phyloP scores from a whole-genome alignment of 345 rosid genomes.

The Aquilaria sinensis region DNA sequence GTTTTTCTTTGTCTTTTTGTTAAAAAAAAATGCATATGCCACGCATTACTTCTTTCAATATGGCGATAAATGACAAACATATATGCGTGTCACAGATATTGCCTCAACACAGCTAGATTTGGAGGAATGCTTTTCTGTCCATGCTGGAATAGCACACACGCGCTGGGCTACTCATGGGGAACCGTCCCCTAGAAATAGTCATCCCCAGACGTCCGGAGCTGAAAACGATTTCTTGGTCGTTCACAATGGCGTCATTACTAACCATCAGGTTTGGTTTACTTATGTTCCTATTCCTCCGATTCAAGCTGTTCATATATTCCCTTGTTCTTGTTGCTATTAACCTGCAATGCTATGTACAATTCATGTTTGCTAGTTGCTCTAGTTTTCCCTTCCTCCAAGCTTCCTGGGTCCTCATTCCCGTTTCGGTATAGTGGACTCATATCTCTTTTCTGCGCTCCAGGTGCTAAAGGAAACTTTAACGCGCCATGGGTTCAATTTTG shows the following conservation, averaged over 20 bases:
- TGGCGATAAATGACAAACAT: not conserved
- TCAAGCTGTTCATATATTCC: no score
- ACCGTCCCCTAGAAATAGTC: slow-evolving; percentile 89
- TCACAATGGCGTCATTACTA: slow-evolving; percentile 89
- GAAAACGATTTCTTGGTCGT: slow-evolving; percentile 89
- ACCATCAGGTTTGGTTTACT: slow-evolving; percentile 56
- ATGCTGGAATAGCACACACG: slow-evolving; percentile 98
- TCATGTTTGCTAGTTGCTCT: no score
- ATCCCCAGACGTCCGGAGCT: slow-evolving; percentile 81
- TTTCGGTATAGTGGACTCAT: not conserved
- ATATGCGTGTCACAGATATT: slow-evolving; percentile 42
- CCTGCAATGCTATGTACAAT: no score
- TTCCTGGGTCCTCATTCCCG: no score
- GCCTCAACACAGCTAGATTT: slow-evolving; percentile 52
- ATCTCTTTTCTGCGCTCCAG: slow-evolving; percentile 26
- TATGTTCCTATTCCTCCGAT: no score
- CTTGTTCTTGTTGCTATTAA: not conserved
- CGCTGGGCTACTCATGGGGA: slow-evolving; percentile 99
- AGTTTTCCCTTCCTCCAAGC: no score
- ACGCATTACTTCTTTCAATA: no score
- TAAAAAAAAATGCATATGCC: no score
- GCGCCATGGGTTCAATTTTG: slow-evolving; percentile 84
- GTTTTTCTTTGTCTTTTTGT: no score
- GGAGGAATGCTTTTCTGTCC: slow-evolving; percentile 58
- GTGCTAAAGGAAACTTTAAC: slow-evolving; percentile 69